Evolutionary conservation across 2,329 filamentous ascomycete species (phyloP), one percentile per base, ranked within the genome.

Genomic region (Ilyonectria mors-panacis): DNA sequence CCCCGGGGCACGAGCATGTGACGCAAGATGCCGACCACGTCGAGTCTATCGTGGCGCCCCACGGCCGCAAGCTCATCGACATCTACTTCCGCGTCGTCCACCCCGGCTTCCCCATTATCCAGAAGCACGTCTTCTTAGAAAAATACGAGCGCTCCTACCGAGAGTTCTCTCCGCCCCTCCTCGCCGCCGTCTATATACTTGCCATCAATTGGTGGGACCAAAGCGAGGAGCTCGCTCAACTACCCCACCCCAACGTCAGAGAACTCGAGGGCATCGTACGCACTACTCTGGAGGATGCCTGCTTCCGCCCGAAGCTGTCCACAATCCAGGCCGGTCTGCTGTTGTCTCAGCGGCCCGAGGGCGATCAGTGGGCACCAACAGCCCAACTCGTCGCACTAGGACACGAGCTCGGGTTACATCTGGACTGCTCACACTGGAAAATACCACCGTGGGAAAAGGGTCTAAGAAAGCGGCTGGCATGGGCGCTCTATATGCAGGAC

Each of bases 401-500:
- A 1, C 94, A 97, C 79, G 94, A 97, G 79, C 86, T 98, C 3
- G 95, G 95, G 53, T 84, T 98, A 44, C 94, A 98, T 78, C 89
- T 97, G 45, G 94, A 97, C 80, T 97, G 94, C 82, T 89, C 92
- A 6, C 85, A 86, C 59, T 97, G 95, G 95, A 93, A 93, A 68
- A 95, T 97, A 60, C 93, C 94, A 30, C 86, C 87, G 0, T 97
- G 94, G 94, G 94, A 97, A 79, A 92, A 93, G 73, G 93, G 94
- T 0, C 80, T 97, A 65, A 88, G 95, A 67, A 96, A 95, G 78
- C 89, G 95, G 55, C 87, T 97, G 47, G 94, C 94, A 1, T 97
- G 95, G 94, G 94, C 93, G 2, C 81, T 97, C 57, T 97, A 96
- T 78, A 95, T 97, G 92, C 94, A 97, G 81, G 95, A 98, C 81